Conservation (phyloP, 768 basidiomycete genomes). For the Coprinopsis marcescibilis region DNA sequence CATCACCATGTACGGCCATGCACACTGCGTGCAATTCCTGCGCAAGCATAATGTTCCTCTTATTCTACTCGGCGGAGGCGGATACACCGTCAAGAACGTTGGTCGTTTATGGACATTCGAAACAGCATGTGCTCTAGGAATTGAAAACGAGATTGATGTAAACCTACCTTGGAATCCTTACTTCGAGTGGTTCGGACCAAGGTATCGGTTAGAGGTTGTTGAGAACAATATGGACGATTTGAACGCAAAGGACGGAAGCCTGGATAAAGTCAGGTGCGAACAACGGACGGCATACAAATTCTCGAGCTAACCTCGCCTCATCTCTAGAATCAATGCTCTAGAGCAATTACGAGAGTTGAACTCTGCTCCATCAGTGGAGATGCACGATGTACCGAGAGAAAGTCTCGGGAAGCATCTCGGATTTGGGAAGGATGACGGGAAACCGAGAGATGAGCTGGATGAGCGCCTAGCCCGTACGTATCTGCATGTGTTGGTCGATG, state of each 20-base stretch:
- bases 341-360: constrained; percentile 39
- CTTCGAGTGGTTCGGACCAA: constrained; percentile 96
- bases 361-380: constrained; percentile 77
- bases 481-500: background rate
- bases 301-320: no score
- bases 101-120: constrained; percentile 95
- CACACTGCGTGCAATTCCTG: constrained; percentile 83
- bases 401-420: constrained; percentile 60
- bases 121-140: constrained; percentile 90
- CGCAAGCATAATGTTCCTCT: constrained; percentile 78
- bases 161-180: constrained; percentile 85
- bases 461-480: constrained; percentile 65
- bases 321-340: constrained; percentile 22
- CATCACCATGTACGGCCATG: constrained; percentile 92
- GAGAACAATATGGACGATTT: constrained; percentile 94
- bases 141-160: constrained; percentile 69
- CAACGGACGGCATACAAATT: no score
- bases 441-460: constrained; percentile 57
- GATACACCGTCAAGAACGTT: constrained; percentile 96
- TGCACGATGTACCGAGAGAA: constrained; percentile 79
- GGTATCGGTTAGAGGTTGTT: constrained; percentile 88
- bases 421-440: constrained; percentile 42
- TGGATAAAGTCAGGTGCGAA: constrained; percentile 73
- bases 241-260: constrained; percentile 73
- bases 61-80: constrained; percentile 91